Base-by-base conservation (phyloP, 306 rosid genomes). In the Rosa lucieae region DNA sequence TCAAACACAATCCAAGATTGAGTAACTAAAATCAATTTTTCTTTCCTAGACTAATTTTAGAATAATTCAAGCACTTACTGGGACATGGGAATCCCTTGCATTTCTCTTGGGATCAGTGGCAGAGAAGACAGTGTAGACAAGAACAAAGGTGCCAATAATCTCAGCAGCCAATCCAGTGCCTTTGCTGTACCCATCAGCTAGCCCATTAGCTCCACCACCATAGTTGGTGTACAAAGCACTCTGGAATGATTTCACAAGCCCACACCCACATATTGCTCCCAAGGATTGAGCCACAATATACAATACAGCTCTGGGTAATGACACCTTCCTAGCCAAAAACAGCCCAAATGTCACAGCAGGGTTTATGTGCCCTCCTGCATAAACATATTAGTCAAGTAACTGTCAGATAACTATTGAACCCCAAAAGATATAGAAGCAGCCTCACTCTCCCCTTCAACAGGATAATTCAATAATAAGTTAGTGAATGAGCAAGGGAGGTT, bases 291-390 rank as follows among this genome's bases (percentile, higher is more conserved):
- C 88, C 51, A 9, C 72, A 49, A 87, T 87, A 69, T 87, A 87
- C 67, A 87, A 6, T 21, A 79, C 15, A 42, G 90, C 78, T 44
- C 90, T 80, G 0, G 84, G 77, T 53, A 87, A 29, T 35, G 90
- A 81, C 58, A 87, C 87, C 80, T 79, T 87, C 72, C 90, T 81
- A 1, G 82, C 82, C 76, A 87, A 44, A 67, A 87, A 68, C 66
- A 84, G 75, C 56, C 90, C 90, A 10, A 87, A 87, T 14, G 90
- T 81, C 59, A 87, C 90, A 4, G 90, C 90, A 10, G 90, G 90
- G 83, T 87, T 87, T 20, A 87, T 82, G 76, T 84, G 88, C 32
- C 90, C 88, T 29, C 90, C 90, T 87, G 78, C 78, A 15, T 20
- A 46, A 7, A 14, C 1, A 26, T 7, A 0, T 58, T 58, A 12